Percentiles rank a stretch among this genome's conserved stretches.
phyloP scores from a whole-genome alignment of 306 rosid genomes.

The Inga leiocalycina region DNA sequence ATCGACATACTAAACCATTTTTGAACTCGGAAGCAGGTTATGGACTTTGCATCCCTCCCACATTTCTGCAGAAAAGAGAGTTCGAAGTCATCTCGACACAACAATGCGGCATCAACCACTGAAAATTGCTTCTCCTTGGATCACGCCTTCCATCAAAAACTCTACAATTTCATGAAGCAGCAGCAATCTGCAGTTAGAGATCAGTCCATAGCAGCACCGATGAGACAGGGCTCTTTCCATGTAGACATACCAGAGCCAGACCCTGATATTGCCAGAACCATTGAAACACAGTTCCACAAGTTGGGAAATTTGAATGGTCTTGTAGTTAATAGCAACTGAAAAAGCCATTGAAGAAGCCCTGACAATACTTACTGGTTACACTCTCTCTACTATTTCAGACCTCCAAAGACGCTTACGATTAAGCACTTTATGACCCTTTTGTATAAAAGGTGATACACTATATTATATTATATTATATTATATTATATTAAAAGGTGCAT shows the following conservation, averaged over 20 bases:
- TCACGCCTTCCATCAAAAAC: constrained; percentile 77
- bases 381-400: constrained; percentile 7
- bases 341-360: neutral
- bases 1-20: constrained; percentile 1
- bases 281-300: constrained; percentile 72
- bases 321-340: constrained; percentile 47
- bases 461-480: neutral
- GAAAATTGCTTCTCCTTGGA: constrained; percentile 78
- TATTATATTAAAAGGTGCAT: constrained; percentile 46
- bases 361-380: neutral
- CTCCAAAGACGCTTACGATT: constrained; percentile 28
- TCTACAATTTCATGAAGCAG: constrained; percentile 58
- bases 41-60: constrained; percentile 89
- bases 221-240: constrained; percentile 74
- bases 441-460: constrained; percentile 29
- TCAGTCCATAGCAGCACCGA: constrained; percentile 44
- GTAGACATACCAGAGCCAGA: constrained; percentile 83
- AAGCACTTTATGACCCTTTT: constrained; percentile 29
- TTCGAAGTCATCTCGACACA: constrained; percentile 69
- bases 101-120: constrained; percentile 28
- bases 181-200: constrained; percentile 54
- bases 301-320: constrained; percentile 62
- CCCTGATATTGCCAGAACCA: constrained; percentile 63
- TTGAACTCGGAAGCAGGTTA: constrained; percentile 55
- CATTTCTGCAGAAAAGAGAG: constrained; percentile 80